Evolutionary conservation across 768 basidiomycete species (phyloP).

Genomic region (Tulasnella sp.): DNA sequence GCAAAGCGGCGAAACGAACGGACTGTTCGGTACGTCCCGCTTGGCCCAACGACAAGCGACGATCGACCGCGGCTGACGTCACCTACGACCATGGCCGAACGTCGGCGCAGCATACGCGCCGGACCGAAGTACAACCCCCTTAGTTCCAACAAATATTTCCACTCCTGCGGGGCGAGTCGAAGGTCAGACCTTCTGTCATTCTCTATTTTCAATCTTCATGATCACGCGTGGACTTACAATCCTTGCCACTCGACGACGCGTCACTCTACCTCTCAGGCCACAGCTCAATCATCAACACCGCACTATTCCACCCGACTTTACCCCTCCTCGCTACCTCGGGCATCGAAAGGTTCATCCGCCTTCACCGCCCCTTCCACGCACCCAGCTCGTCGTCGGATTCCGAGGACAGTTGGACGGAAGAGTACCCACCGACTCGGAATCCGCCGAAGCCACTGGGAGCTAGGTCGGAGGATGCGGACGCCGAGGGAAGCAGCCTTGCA

Average conservation of each 20-base stretch:
- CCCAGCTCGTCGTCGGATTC: neutral
- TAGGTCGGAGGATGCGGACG: neutral
- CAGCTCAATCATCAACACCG: slow-evolving; percentile 14
- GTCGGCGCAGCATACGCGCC: neutral
- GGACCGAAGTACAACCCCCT: neutral
- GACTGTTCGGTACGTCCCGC: neutral
- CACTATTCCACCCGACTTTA: slow-evolving; percentile 18
- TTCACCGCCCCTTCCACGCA: slow-evolving; percentile 18
- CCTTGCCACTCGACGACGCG: neutral
- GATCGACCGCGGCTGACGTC: no score
- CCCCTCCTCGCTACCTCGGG: slow-evolving; percentile 20
- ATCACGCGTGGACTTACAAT: neutral
- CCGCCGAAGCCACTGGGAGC: neutral
- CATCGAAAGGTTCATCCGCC: slow-evolving; percentile 20
- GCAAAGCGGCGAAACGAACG: neutral
- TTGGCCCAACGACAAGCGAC: no score
- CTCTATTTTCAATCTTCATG: neutral
- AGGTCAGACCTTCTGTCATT: slow-evolving; percentile 2
- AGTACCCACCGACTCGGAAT: neutral
- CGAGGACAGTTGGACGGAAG: neutral
- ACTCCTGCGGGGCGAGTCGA: neutral
- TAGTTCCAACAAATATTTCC: neutral
- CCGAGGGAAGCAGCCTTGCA: slow-evolving; percentile 1
- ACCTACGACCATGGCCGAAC: no score
- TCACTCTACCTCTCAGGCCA: neutral